Base-by-base conservation (phyloP, 139 green algal genomes). In the Tetraselmis striata region DNA sequence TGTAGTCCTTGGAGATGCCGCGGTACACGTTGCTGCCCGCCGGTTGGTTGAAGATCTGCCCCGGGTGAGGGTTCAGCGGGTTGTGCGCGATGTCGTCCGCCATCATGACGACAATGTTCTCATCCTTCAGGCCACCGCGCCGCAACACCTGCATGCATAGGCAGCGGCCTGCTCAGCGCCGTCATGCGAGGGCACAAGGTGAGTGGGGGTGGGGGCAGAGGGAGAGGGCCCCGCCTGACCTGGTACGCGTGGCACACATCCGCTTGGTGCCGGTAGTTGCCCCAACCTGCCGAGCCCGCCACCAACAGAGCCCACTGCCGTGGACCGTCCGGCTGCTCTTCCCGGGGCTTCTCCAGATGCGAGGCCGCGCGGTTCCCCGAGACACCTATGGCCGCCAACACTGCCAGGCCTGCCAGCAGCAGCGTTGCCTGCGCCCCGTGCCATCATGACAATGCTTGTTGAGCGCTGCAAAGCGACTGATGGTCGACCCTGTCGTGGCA, bases 221-320 rank as follows among this genome's bases (percentile, higher is more conserved):
- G 59, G 25, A 24, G 59, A 30, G 27, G 58, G 26, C 81, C 32
- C 77, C 80, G 32, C 91, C 59, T 76, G 91, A 28, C n/a, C 45
- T 98, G 95, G 85, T 98, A 98, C 0, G 94, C 90, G 27, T 95
- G 91, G 29, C 79, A 90, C 0, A 96, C 93, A 29, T 96, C 93
- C 1, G 93, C 88, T 59, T 97, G 94, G 84, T 98, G 95, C 1
- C 95, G 85, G 83, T 98, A 98, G 83, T 99, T 99, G 45, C 91
- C 90, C 79, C 86, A 97, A 23, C 94, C 94, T 0, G 80, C 58
- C 2, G 90, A 95, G 22, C 96, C 96, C 1, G 96, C 96, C 28
- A 99, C 89, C 1, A 99, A 81, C 0, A 99, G 82, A 0, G 96
- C 96, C 94, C 96, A 98, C 29, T 96, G 92, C 31, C 45, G 45